phyloP scores from a whole-genome alignment of 2,329 filamentous ascomycete species.

The Neofusicoccum sp. region DNA sequence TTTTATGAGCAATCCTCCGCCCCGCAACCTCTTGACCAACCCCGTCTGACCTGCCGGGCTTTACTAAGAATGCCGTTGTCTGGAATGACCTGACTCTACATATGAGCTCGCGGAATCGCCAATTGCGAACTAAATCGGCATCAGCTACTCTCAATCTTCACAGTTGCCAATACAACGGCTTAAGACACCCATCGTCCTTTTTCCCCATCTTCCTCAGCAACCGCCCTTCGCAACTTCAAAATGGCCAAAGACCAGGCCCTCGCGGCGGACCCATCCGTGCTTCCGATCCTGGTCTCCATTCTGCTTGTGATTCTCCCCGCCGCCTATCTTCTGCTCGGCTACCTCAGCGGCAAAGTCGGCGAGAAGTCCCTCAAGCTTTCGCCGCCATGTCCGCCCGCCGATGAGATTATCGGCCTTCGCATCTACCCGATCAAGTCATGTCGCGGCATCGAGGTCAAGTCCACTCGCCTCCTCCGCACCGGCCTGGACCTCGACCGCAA shows the following conservation, averaged over 20 bases:
- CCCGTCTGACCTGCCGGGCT: too few relatives aligned
- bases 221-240: background rate
- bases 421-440: slow-evolving; percentile 68
- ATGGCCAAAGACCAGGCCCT: background rate
- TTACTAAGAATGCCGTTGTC: too few relatives aligned
- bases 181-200: too few relatives aligned
- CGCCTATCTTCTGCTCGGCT: slow-evolving; percentile 8
- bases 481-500: slow-evolving; percentile 62
- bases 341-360: background rate
- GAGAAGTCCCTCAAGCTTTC: background rate
- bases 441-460: slow-evolving; percentile 57
- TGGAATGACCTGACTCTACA: too few relatives aligned
- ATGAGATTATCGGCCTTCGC: slow-evolving; percentile 49
- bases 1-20: too few relatives aligned
- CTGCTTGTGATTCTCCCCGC: background rate
- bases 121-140: too few relatives aligned
- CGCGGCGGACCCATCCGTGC: background rate
- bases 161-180: too few relatives aligned
- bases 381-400: slow-evolving; percentile 34
- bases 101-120: too few relatives aligned
- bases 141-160: too few relatives aligned
- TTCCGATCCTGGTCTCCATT: background rate
- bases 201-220: too few relatives aligned
- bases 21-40: too few relatives aligned
- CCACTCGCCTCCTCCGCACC: slow-evolving; percentile 52